phyloP scores from a whole-genome alignment of 345 rosid species.

The Acer campestre region DNA sequence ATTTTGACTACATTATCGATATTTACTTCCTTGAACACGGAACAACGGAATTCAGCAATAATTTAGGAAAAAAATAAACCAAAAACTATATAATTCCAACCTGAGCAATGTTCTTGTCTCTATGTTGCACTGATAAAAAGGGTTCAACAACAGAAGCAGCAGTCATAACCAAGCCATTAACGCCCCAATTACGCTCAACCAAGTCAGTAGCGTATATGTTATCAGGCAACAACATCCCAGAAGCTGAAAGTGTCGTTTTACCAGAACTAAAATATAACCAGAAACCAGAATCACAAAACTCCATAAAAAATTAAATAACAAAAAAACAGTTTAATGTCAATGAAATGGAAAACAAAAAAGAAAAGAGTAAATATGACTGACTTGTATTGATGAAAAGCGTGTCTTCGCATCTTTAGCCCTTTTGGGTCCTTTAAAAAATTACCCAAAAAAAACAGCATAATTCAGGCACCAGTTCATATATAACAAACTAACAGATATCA shows the following conservation, averaged over 20 bases:
- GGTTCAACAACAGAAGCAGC: slow-evolving; percentile 91
- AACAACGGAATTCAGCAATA: no score
- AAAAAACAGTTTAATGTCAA: not conserved
- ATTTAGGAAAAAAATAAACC: not conserved
- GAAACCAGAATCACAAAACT: not conserved
- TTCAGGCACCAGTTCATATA: not conserved
- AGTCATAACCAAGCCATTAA: slow-evolving; percentile 53
- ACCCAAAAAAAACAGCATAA: not conserved
- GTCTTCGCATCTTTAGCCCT: slow-evolving; percentile 88
- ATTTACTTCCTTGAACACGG: not conserved
- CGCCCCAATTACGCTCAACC: slow-evolving; percentile 38
- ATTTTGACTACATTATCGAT: not conserved
- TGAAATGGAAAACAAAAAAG: not conserved
- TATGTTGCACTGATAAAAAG: slow-evolving; percentile 49
- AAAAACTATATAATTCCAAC: slow-evolving; percentile 21
- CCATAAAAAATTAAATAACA: not conserved
- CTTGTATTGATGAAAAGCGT: slow-evolving; percentile 88
- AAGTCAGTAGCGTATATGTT: slow-evolving; percentile 42
- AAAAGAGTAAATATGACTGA: slow-evolving; percentile 34
- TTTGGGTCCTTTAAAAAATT: slow-evolving; percentile 66
- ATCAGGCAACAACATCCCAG: slow-evolving; percentile 73
- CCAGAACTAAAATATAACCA: slow-evolving; percentile 60
- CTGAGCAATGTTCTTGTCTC: slow-evolving; percentile 51
- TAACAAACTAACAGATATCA: not conserved
- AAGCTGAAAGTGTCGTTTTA: slow-evolving; percentile 80